These are phyloP conservation scores for Conoideocrella luteorostrata DNA, from an alignment of 2,329 filamentous ascomycete genomes.

Conservation along the genomic window DNA sequence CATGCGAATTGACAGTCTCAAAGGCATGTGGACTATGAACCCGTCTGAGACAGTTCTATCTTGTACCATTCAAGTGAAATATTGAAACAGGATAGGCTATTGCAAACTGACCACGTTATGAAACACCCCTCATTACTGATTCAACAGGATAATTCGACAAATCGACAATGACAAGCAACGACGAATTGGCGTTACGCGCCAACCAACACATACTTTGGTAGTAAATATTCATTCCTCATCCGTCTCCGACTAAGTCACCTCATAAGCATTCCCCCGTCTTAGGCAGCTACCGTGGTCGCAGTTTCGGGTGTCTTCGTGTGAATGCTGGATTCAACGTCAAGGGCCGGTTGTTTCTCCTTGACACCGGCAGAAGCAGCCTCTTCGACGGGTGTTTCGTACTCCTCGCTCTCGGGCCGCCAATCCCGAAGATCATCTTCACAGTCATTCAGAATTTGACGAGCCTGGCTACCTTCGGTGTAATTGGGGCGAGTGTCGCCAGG, in stretches of 20 bases:
- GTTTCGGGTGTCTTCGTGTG: neutral
- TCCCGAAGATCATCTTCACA: constrained; percentile 80
- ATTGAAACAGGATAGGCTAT: constrained; percentile 1
- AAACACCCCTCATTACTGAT: neutral
- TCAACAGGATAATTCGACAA: too few relatives aligned
- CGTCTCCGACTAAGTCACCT: neutral
- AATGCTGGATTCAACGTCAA: constrained; percentile 6
- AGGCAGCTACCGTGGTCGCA: constrained; percentile 1
- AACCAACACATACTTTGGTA: too few relatives aligned
- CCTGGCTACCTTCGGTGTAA: constrained; percentile 61
- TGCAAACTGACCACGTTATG: constrained; percentile 3
- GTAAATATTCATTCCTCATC: neutral
- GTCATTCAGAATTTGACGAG: constrained; percentile 82
- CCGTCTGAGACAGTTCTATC: too few relatives aligned
- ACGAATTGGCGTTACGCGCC: too few relatives aligned
- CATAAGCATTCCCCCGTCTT: neutral
- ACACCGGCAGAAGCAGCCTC: constrained; percentile 17
- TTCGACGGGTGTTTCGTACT: constrained; percentile 18
- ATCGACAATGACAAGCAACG: too few relatives aligned
- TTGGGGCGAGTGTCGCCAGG: constrained; percentile 71
- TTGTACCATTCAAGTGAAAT: neutral
- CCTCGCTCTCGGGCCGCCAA: constrained; percentile 53
- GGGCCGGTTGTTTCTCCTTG: constrained; percentile 18
- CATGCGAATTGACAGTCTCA: too few relatives aligned
- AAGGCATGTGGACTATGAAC: too few relatives aligned